Percentiles rank a stretch among this genome's conserved stretches.
phyloP scores from a whole-genome alignment of 2,329 filamentous ascomycete genomes.

The Helotiales sp. region DNA sequence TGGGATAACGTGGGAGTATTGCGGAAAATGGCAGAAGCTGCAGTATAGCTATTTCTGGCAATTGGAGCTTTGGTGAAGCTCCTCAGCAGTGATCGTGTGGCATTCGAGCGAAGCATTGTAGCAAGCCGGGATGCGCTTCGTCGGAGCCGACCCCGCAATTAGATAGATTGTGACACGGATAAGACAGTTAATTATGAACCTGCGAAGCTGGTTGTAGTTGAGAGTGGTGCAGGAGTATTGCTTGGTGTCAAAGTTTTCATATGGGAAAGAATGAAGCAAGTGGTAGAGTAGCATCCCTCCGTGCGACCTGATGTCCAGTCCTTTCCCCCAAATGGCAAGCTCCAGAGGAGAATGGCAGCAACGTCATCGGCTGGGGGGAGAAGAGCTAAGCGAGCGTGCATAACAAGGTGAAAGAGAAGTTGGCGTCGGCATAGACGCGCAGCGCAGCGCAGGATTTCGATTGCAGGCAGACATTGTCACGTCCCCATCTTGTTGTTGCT shows the following conservation, averaged over 20 bases:
- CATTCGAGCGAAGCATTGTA: constrained; percentile 34
- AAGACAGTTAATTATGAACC: constrained; percentile 17
- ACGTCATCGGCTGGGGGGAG: too few species aligned
- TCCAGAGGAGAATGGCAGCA: too few species aligned
- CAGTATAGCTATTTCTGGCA: constrained; percentile 27
- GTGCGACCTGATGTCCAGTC: not conserved
- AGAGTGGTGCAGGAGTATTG: not conserved
- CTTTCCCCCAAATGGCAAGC: constrained; percentile 10
- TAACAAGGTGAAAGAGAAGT: not conserved
- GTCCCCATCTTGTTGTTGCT: not conserved
- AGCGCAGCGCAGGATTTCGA: not conserved
- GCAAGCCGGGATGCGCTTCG: constrained; percentile 14
- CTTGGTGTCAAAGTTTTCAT: not conserved
- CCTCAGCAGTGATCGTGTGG: constrained; percentile 31
- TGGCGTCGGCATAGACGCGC: too few species aligned
- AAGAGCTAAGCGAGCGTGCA: not conserved
- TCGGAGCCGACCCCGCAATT: constrained; percentile 27
- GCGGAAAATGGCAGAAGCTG: constrained; percentile 27
- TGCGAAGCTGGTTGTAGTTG: constrained; percentile 5
- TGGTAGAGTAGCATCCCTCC: not conserved
- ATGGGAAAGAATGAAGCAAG: not conserved
- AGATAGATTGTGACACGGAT: constrained; percentile 9
- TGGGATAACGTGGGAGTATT: constrained; percentile 20
- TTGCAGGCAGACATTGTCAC: constrained; percentile 2
- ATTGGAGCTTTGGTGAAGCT: constrained; percentile 28